Conservation (phyloP, 257 asterid species). For the Solanum pennellii region DNA sequence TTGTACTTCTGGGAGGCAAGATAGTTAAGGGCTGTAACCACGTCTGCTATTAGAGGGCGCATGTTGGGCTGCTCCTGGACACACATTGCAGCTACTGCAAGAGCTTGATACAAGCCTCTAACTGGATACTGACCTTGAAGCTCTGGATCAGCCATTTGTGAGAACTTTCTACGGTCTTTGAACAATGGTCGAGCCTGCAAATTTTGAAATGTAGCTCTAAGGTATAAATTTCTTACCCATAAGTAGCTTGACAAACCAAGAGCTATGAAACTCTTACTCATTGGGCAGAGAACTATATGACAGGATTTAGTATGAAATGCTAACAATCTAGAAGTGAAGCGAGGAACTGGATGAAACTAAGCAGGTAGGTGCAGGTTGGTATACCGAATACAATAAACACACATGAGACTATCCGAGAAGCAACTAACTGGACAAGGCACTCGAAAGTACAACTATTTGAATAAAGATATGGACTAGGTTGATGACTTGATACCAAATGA, state of each 20-base stretch:
- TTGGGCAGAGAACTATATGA: background rate
- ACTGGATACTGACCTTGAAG: slow-evolving; percentile 45
- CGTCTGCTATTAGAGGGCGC: slow-evolving; percentile 64
- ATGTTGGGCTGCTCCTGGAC: slow-evolving; percentile 49
- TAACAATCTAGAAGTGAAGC: background rate
- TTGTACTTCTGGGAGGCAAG: slow-evolving; percentile 52
- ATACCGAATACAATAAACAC: background rate
- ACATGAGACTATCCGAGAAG: background rate
- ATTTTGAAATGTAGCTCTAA: background rate
- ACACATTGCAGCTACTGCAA: slow-evolving; percentile 56
- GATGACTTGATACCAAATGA: background rate
- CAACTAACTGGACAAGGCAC: background rate
- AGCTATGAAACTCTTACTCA: background rate
- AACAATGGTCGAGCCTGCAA: slow-evolving; percentile 48
- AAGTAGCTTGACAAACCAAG: background rate
- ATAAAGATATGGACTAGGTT: background rate
- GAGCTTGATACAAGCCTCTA: slow-evolving; percentile 43
- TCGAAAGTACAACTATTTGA: background rate
- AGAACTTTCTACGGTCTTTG: slow-evolving; percentile 45
- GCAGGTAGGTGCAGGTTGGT: background rate
- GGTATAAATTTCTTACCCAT: background rate
- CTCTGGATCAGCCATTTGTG: slow-evolving; percentile 42
- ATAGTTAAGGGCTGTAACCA: slow-evolving; percentile 51
- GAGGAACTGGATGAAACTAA: background rate
- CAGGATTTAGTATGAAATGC: background rate